Conservation (phyloP, 257 asterid species). For the Schizonepeta tenuifolia region DNA sequence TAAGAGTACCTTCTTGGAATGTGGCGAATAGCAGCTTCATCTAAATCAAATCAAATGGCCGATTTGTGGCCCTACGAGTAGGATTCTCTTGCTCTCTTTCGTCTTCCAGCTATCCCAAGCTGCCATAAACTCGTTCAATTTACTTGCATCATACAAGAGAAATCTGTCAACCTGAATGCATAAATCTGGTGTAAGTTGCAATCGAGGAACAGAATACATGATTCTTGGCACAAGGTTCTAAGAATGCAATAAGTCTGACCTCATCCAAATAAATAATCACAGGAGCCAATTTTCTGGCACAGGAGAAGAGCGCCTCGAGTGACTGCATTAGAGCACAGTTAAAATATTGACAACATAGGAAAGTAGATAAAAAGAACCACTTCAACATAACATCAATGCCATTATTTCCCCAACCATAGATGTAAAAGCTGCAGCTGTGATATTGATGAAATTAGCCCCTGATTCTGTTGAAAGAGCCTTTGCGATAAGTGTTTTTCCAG, state of each 20-base stretch:
- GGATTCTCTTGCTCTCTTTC: slow-evolving; percentile 66
- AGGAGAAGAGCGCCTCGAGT: not conserved
- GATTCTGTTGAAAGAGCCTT: slow-evolving; percentile 94
- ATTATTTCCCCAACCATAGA: not conserved
- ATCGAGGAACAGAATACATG: not conserved
- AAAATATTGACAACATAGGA: not conserved
- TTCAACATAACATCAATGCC: not conserved
- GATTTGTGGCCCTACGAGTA: slow-evolving; percentile 80
- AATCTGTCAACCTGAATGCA: not conserved
- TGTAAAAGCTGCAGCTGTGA: not conserved
- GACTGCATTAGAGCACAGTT: not conserved
- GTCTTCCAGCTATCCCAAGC: slow-evolving; percentile 24
- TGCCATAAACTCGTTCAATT: no score
- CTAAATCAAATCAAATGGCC: slow-evolving; percentile 79
- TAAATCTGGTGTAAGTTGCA: not conserved
- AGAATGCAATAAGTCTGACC: not conserved
- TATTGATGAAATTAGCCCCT: slow-evolving; percentile 62
- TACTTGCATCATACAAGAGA: no score
- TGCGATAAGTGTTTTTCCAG: slow-evolving; percentile 95
- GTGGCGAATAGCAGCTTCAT: slow-evolving; percentile 82
- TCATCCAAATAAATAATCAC: not conserved
- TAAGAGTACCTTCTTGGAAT: slow-evolving; percentile 63
- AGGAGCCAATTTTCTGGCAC: not conserved
- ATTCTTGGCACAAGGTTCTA: not conserved
- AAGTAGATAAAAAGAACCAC: not conserved